phyloP scores from a whole-genome alignment of 495 filamentous ascomycete species.

The Cercophora samala region DNA sequence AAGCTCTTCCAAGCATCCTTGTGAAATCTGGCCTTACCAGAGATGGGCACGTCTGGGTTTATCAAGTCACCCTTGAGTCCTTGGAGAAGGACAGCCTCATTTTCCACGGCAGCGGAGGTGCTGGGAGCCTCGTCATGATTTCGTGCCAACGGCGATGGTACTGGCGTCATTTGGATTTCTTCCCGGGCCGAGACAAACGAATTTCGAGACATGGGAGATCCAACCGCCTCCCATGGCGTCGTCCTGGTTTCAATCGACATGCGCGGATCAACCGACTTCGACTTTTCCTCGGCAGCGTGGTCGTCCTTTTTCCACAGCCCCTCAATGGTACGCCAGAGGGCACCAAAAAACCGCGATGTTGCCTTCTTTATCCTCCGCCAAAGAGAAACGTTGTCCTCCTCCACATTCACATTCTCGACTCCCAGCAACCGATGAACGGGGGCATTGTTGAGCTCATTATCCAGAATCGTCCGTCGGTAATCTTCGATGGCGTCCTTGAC shows the following conservation, averaged over 20 bases:
- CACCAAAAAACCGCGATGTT: constrained; percentile 60
- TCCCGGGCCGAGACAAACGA: constrained; percentile 56
- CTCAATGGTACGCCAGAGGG: constrained; percentile 49
- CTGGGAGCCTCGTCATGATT: constrained; percentile 22
- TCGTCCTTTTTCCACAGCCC: constrained; percentile 45
- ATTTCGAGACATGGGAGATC: constrained; percentile 52
- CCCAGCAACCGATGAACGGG: constrained; percentile 84
- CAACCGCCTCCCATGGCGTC: constrained; percentile 57
- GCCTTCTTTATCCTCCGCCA: constrained; percentile 96
- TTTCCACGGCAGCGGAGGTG: constrained; percentile 43
- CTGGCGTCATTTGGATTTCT: constrained; percentile 91
- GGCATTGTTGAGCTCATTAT: constrained; percentile 95
- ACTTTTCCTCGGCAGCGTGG: constrained; percentile 35
- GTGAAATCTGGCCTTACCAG: constrained; percentile 69
- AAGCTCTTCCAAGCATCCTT: constrained; percentile 94
- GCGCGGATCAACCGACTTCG: constrained; percentile 45
- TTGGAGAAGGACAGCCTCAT: constrained; percentile 51
- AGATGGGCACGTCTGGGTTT: constrained; percentile 41
- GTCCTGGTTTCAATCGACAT: constrained; percentile 61
- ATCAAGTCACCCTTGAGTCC: constrained; percentile 47
- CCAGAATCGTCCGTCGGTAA: constrained; percentile 85
- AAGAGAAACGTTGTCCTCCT: constrained; percentile 74
- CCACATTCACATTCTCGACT: constrained; percentile 91
- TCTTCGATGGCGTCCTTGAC: constrained; percentile 98
- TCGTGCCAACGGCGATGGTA: constrained; percentile 71